Evolutionary conservation across 208 protist species (phyloP), one percentile per base, ranked within the genome.

Genomic region (Sergeia podlipaevii): DNA sequence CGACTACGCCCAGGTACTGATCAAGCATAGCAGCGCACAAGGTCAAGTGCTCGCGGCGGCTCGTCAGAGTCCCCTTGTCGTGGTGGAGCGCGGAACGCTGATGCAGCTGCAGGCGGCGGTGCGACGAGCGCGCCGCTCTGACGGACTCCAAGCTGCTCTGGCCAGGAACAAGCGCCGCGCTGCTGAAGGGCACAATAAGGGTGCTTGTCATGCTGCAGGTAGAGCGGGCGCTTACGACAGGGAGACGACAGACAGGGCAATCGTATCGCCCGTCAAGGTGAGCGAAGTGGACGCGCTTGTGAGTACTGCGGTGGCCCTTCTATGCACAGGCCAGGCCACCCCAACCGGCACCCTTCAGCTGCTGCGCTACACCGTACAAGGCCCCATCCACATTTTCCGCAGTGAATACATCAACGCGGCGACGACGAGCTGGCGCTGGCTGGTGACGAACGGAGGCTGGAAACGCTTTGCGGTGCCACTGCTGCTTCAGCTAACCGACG

Each of bases 401-500:
- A 74, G 60, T 21, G 65, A 76, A 47, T 37, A 72, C 47, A 60
- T 89, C 36, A 51, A 65, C 17, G 64, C 74, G 13, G 87, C 80
- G n/a, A 72, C 80, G 34, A 54, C 73, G 34, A 46, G 74, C 53
- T 91, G 83, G 82, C 66, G 58, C 28, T 90, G 82, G 83, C 54
- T 94, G 60, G 62, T 91, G 28, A 70, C 67, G 49, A 69, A 69
- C 38, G 67, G 70, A 50, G 60, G 62, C 10, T 71, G 72, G 44
- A n/a, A n/a, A n/a, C 57, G 50, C 6, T 84, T 77, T 55, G 61
- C 77, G 32, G 44, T 87, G 34, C 67, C 70, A 27, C 36, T 91
- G 21, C 55, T 90, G 33, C 54, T 65, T 32, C 66, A 86, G 33
- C 47, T 93, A n/a, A 62, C 73, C 10, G 70, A 80, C 36, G 78